A percentile compares a stretch with the other conserved stretches of the same genome.
These are phyloP conservation scores for Tetraselmis chui DNA, from an alignment of 139 green algal species.

Conservation along the genomic window DNA sequence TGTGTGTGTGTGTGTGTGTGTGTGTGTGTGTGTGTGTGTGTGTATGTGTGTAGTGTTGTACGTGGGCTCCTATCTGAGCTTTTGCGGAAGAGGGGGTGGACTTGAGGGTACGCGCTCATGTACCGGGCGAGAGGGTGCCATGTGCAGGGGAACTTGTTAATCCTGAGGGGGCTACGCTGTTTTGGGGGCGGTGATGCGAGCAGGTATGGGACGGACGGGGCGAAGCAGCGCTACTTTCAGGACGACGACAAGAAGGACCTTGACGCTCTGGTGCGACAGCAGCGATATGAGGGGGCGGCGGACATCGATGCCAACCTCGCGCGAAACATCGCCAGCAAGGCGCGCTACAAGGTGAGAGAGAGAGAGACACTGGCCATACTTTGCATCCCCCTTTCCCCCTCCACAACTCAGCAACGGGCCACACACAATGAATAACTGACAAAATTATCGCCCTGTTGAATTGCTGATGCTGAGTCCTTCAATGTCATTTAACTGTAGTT, in stretches of 20 bases:
- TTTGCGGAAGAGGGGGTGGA: slow-evolving; percentile 5
- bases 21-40: no score
- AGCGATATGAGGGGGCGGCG: slow-evolving; percentile 18
- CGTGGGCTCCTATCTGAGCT: no score
- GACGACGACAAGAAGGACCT: slow-evolving; percentile 67
- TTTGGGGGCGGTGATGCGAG: neutral
- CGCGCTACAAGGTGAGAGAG: neutral
- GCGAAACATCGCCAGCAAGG: slow-evolving; percentile 50
- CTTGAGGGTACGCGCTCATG: neutral
- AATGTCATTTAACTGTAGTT: no score
- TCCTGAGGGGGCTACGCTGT: neutral
- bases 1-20: no score
- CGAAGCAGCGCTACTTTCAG: slow-evolving; percentile 67
- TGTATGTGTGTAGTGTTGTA: no score
- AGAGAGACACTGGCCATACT: no score
- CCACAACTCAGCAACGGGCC: no score
- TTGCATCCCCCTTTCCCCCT: no score
- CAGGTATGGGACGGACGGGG: slow-evolving; percentile 37
- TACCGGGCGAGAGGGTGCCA: neutral
- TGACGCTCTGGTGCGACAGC: neutral
- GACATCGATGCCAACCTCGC: slow-evolving; percentile 72
- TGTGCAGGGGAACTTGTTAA: neutral
- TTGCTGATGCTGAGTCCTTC: no score
- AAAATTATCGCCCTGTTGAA: no score
- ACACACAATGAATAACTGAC: no score